Percentiles rank a stretch among this genome's conserved stretches.
phyloP scores from a whole-genome alignment of 108 stramenopile species.

The Cylindrotheca fusiformis region DNA sequence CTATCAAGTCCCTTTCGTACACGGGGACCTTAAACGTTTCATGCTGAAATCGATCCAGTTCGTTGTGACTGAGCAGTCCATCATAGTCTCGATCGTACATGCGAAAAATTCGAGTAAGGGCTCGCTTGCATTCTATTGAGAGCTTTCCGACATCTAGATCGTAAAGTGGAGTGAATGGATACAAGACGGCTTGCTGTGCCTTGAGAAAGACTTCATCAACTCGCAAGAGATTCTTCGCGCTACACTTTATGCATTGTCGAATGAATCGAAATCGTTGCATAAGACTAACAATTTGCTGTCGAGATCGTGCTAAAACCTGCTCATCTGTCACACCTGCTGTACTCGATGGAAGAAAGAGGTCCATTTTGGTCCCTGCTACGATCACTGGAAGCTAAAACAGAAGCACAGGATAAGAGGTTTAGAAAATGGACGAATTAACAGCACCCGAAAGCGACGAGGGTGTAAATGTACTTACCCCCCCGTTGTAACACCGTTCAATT shows the following conservation, averaged over 20 bases:
- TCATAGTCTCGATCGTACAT: constrained; percentile 73
- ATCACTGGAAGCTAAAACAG: constrained; percentile 62
- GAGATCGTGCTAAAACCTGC: constrained; percentile 46
- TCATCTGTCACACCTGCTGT: constrained; percentile 48
- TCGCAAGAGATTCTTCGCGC: constrained; percentile 70
- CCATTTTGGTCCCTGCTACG: constrained; percentile 83
- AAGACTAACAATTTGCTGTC: constrained; percentile 74
- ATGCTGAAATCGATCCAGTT: constrained; percentile 70
- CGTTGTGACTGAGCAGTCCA: constrained; percentile 68
- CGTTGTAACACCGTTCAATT: constrained; percentile 74
- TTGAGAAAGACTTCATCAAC: constrained; percentile 82
- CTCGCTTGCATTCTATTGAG: constrained; percentile 51
- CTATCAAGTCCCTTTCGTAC: constrained; percentile 57
- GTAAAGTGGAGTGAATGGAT: constrained; percentile 68
- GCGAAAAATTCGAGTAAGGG: constrained; percentile 76
- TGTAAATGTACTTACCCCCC: constrained; percentile 40
- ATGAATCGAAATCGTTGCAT: constrained; percentile 81
- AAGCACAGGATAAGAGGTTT: not conserved
- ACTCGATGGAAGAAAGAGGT: constrained; percentile 47
- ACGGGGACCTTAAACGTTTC: constrained; percentile 60
- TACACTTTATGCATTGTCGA: constrained; percentile 82
- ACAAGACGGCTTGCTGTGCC: constrained; percentile 72
- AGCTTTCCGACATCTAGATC: constrained; percentile 64
- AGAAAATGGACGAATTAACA: not conserved
- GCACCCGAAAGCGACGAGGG: not conserved